phyloP scores from a whole-genome alignment of 2,329 filamentous ascomycete species.

The Xylaria sp. region DNA sequence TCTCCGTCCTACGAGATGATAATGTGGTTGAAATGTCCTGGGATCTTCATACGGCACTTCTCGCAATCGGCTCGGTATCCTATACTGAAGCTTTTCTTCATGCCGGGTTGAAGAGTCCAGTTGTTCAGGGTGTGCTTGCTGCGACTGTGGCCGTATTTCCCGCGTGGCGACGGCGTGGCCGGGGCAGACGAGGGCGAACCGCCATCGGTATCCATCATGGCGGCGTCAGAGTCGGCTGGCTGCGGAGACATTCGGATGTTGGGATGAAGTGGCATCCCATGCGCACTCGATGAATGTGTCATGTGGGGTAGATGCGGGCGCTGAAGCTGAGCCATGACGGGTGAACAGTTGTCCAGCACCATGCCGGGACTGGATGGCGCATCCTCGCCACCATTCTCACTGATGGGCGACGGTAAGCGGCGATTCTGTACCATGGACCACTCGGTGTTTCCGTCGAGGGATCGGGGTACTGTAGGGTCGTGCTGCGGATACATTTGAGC shows the following conservation, averaged over 20 bases:
- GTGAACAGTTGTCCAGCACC: conserved; percentile 51
- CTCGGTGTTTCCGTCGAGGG: conserved; percentile 57
- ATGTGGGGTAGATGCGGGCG: conserved; percentile 51
- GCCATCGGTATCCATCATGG: conserved; percentile 52
- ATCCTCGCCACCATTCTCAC: conserved; percentile 63
- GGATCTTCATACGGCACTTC: conserved; percentile 78
- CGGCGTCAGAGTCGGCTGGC: conserved; percentile 42
- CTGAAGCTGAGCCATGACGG: conserved; percentile 50
- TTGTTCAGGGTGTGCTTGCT: conserved; percentile 69
- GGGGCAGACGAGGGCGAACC: conserved; percentile 50
- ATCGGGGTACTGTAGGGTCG: conserved; percentile 61
- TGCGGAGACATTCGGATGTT: conserved; percentile 51
- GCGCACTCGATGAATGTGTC: conserved; percentile 51
- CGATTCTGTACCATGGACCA: conserved; percentile 66
- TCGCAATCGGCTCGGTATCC: conserved; percentile 82
- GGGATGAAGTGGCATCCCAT: conserved; percentile 52
- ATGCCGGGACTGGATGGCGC: conserved; percentile 53
- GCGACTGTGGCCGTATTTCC: conserved; percentile 66
- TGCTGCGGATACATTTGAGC: conserved; percentile 51
- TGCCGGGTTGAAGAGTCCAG: conserved; percentile 70
- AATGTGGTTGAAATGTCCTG: conserved; percentile 85
- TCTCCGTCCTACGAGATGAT: conserved; percentile 66
- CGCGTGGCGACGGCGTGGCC: conserved; percentile 59
- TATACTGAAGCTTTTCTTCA: conserved; percentile 80
- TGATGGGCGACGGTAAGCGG: conserved; percentile 69